These are phyloP conservation scores for Saccharomycopsis oosterbeekiorum DNA, from an alignment of 805 yeast species.

Conservation along the genomic window DNA sequence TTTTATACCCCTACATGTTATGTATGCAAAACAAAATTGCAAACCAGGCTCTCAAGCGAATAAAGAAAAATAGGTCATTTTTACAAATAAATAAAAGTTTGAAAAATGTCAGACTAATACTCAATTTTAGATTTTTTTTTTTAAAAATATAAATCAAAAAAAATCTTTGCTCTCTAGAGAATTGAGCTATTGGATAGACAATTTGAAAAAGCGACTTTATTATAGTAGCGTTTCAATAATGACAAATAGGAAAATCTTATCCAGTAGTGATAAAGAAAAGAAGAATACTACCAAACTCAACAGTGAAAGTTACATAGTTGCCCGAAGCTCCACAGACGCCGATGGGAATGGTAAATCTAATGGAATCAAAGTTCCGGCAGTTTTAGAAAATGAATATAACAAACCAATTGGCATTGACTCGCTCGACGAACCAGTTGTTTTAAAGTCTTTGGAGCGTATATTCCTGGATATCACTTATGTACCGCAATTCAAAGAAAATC, in stretches of 20 bases:
- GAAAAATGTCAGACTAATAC: too few species aligned
- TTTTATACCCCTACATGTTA: too few species aligned
- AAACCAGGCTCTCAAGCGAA: too few species aligned
- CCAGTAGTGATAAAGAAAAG: not conserved
- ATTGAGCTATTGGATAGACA: not conserved
- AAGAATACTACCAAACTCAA: not conserved
- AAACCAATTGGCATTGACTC: not conserved
- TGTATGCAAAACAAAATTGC: too few species aligned
- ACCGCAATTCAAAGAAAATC: not conserved
- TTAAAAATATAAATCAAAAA: too few species aligned
- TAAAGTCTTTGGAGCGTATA: not conserved
- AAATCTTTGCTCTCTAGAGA: too few species aligned
- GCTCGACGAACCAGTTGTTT: not conserved
- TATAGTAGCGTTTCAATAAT: not conserved
- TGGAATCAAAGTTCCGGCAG: too few species aligned
- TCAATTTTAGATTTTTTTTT: too few species aligned
- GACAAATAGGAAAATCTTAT: not conserved
- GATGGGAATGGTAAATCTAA: not conserved
- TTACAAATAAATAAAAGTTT: too few species aligned
- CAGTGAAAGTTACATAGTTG: not conserved
- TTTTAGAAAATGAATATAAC: not conserved
- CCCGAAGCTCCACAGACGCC: not conserved
- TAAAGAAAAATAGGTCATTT: too few species aligned
- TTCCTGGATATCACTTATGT: not conserved
- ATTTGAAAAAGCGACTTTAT: not conserved